Evolutionary conservation across 306 rosid genomes (phyloP).

Genomic region (Prunus fruticosa): DNA sequence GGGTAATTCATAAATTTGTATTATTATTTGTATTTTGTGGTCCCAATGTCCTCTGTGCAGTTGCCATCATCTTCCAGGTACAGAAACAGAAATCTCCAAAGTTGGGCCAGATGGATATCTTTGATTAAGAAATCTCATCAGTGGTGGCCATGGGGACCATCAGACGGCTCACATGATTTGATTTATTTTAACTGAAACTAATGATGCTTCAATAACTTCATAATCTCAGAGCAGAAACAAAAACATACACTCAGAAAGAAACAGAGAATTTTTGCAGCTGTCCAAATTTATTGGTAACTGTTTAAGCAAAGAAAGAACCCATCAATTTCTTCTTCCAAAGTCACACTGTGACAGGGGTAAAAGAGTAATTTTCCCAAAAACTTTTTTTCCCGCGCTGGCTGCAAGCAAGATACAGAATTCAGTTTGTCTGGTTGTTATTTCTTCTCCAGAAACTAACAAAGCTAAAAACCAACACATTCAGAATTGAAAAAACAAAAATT

Average conservation of each 20-base stretch:
- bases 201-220: not conserved
- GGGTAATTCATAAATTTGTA: not conserved
- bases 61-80: constrained; percentile 33
- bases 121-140: constrained; percentile 24
- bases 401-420: constrained; percentile 21
- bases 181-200: not conserved
- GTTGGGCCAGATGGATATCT: constrained; percentile 29
- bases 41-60: constrained; percentile 28
- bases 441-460: constrained; percentile 34
- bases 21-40: not conserved
- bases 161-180: not conserved
- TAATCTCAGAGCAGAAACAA: not conserved
- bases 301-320: constrained; percentile 4
- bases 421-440: not conserved
- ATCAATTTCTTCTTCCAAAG: not conserved
- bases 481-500: constrained; percentile 6
- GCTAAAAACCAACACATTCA: constrained; percentile 38
- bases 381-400: constrained; percentile 23
- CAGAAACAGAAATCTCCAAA: constrained; percentile 25
- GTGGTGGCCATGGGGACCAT: constrained; percentile 31
- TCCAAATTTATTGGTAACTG: not conserved
- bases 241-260: not conserved
- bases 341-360: not conserved
- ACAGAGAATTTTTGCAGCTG: not conserved
- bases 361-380: not conserved